Conservation (phyloP, 495 filamentous ascomycete species). For the Friedmanniomyces simplex region DNA sequence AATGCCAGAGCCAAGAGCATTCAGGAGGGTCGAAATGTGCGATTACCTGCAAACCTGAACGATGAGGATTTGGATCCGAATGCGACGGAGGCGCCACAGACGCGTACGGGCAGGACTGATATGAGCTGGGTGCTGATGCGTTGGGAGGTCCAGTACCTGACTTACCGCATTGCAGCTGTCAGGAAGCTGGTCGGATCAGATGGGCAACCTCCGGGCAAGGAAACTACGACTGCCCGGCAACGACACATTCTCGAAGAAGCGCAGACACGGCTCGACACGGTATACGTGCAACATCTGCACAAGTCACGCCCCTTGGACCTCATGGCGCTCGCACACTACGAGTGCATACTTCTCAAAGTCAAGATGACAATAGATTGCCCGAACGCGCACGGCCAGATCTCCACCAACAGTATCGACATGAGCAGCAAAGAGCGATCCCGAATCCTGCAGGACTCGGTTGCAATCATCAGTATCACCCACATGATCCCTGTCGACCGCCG, state of each 20-base stretch:
- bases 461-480: constrained; percentile 4
- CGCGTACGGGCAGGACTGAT: constrained; percentile 1
- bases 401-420: constrained; percentile 3
- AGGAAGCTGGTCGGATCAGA: not conserved
- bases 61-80: constrained; percentile 2
- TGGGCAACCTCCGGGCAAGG: not conserved
- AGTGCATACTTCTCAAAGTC: constrained; percentile 1
- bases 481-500: not conserved
- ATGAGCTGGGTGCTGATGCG: constrained; percentile 2
- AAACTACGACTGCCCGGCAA: not conserved
- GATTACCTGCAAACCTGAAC: constrained; percentile 3
- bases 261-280: not conserved
- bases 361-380: constrained; percentile 10
- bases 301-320: constrained; percentile 7
- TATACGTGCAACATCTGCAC: constrained; percentile 4
- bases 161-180: not conserved
- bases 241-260: not conserved
- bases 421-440: not conserved
- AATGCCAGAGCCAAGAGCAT: constrained; percentile 2
- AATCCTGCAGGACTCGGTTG: constrained; percentile 6
- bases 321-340: not conserved
- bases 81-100: not conserved
- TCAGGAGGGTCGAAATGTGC: constrained; percentile 4
- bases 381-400: not conserved
- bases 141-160: not conserved